Conservation (phyloP, 192 early-diverging fungal species). For the Backusella westeae region DNA sequence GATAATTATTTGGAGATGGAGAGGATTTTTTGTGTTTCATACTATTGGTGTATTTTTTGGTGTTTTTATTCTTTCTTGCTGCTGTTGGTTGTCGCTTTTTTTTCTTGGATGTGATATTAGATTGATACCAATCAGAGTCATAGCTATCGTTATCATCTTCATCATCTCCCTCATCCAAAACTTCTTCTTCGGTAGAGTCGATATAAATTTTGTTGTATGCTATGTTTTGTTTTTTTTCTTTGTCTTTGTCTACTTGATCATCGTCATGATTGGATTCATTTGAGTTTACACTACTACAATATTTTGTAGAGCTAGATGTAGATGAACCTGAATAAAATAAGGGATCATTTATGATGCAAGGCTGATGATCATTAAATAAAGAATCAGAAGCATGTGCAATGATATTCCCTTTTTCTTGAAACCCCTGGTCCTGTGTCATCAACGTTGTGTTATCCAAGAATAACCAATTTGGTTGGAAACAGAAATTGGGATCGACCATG, state of each 20-base stretch:
- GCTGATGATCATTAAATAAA: slow-evolving; percentile 1
- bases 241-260: background rate
- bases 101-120: background rate
- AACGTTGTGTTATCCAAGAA: background rate
- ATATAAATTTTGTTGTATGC: background rate
- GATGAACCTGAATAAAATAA: background rate
- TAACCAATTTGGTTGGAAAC: background rate
- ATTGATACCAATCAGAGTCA: slow-evolving; percentile 7
- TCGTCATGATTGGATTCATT: background rate
- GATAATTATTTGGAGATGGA: background rate
- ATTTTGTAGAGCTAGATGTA: background rate
- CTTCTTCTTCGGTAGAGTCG: background rate
- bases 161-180: background rate
- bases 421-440: background rate
- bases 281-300: slow-evolving; percentile 6
- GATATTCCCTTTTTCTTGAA: background rate
- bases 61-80: background rate
- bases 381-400: background rate
- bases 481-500: background rate
- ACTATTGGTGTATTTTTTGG: background rate
- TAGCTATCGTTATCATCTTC: background rate
- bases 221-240: background rate
- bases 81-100: background rate
- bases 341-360: background rate
- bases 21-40: background rate